A percentile compares a stretch with the other conserved stretches of the same genome.
These are phyloP conservation scores for Botrytis sinoallii DNA, from an alignment of 2,329 filamentous ascomycete species.

Conservation along the genomic window DNA sequence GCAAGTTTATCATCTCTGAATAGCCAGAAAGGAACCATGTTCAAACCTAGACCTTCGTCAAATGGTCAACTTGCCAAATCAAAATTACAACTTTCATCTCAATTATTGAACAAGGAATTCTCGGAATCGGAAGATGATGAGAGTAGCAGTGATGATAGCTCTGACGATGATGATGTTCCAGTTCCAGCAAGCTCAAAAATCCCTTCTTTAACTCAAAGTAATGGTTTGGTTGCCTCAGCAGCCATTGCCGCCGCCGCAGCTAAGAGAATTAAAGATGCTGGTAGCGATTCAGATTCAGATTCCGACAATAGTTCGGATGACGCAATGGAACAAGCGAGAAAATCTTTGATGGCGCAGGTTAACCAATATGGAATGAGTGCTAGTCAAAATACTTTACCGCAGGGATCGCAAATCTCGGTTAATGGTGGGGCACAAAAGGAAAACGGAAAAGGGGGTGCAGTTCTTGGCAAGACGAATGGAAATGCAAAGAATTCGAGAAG, in stretches of 20 bases:
- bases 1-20: constrained; percentile 28
- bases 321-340: constrained; percentile 6
- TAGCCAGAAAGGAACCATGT: constrained; percentile 17
- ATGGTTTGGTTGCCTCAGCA: background rate
- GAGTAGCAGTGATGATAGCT: constrained; percentile 23
- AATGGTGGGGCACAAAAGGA: background rate
- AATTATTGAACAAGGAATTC: constrained; percentile 20
- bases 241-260: background rate
- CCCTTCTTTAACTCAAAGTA: background rate
- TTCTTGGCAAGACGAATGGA: background rate
- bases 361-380: background rate
- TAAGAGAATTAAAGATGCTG: background rate
- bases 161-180: background rate
- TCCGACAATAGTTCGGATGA: background rate
- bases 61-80: constrained; percentile 16
- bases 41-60: constrained; percentile 14
- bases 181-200: background rate
- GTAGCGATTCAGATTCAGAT: constrained; percentile 20
- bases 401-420: background rate
- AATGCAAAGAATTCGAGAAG: constrained; percentile 12
- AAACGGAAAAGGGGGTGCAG: background rate
- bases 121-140: constrained; percentile 26
- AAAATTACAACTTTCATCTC: constrained; percentile 13
- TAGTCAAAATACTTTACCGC: background rate
- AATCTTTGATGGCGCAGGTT: constrained; percentile 5